Evolutionary conservation across 129 eudicot species (phyloP).

Genomic region (Flaveria linearis): DNA sequence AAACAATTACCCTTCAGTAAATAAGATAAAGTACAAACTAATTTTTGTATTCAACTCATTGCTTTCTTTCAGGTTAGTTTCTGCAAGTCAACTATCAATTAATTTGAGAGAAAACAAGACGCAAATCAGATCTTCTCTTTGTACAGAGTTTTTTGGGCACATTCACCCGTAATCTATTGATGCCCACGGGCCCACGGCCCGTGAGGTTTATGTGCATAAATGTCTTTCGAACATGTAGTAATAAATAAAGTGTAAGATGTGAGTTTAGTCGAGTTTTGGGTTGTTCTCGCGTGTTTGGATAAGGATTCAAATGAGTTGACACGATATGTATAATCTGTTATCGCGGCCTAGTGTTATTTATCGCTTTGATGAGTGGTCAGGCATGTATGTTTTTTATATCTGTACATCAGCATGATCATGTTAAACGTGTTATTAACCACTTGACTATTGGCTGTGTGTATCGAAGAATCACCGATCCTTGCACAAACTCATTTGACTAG

Average conservation of each 20-base stretch:
- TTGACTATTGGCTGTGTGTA: background rate
- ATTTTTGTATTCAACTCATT: conserved; percentile 36
- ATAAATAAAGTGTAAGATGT: conserved; percentile 23
- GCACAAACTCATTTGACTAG: background rate
- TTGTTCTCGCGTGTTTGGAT: conserved; percentile 1
- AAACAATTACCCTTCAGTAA: conserved; percentile 50
- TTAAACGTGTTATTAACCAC: background rate
- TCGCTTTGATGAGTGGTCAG: no score
- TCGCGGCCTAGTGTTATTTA: background rate
- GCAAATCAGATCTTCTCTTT: conserved; percentile 20
- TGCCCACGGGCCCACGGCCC: background rate
- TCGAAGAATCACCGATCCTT: background rate
- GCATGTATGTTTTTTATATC: background rate
- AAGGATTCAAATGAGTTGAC: conserved; percentile 9
- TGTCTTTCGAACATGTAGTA: conserved; percentile 2
- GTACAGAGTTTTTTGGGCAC: conserved; percentile 26
- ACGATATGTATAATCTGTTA: background rate
- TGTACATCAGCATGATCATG: background rate
- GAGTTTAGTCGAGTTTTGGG: conserved; percentile 24
- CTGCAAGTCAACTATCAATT: conserved; percentile 17
- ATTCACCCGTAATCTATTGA: conserved; percentile 9
- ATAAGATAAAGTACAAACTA: conserved; percentile 36
- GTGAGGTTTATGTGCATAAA: conserved; percentile 19
- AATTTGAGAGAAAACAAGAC: conserved; percentile 25
- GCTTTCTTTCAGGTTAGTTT: conserved; percentile 20